Base-by-base conservation (phyloP, 2,329 filamentous ascomycete genomes). In the Phialemonium atrogriseum region DNA sequence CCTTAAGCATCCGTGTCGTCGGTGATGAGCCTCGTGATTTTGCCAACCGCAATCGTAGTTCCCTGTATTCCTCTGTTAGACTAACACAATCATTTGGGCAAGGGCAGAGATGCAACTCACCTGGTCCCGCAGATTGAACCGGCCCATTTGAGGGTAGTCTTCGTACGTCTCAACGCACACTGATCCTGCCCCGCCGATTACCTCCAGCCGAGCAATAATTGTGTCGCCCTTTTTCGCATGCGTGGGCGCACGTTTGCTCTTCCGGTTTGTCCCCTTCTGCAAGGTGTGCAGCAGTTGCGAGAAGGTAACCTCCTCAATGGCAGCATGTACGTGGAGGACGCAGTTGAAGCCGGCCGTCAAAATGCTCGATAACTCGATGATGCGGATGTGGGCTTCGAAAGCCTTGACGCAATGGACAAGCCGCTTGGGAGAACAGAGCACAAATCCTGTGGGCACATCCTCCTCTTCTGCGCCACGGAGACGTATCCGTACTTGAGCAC, bases 21-120 rank as follows among this genome's bases (percentile, higher is more conserved):
- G 4, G 42, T 46, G 48, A 77, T 68, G 42, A 98, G 73, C 72
- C 88, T 95, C 38, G 86, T 95, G 58, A 98, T 93, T 75, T 98
- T 98, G 52, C 91, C 91, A 64, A 98, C 98, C 35, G 91, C 91
- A 66, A 98, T 95, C 0, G 91, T 98, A 83, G 96, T 89, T 49
- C 91, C 91, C 80, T 96, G 52, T 34, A 14, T 20, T 47, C 31
- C 54, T 30, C 25, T 22, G 32, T 50, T 39, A 51, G 37, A 10
- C 24, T 24, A 12, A 18, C 5, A 16, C 6, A 12, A 24, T 12
- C 46, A 54, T 15, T 38, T 37, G 42, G 30, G 17, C 13, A 21
- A 28, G 44, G 33, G 15, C 11, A 18, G 11, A 21, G 13, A 32
- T 28, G 11, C 24, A 30, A 49, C 68, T 48, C 70, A 86, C 83